phyloP scores from a whole-genome alignment of 495 filamentous ascomycete species.

The Thermochaetoides thermophila region DNA sequence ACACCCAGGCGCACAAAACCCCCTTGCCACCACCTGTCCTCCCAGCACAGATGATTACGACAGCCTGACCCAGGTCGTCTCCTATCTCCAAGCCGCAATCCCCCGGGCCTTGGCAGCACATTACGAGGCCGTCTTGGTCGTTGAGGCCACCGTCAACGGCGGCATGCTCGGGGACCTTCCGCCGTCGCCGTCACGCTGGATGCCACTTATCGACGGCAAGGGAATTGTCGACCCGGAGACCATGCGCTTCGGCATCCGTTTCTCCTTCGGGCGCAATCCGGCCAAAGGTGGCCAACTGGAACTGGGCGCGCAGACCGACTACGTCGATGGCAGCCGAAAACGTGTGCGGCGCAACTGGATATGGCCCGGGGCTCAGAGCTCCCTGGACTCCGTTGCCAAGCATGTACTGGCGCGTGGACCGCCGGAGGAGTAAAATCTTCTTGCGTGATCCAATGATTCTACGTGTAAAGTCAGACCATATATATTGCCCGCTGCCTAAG shows the following conservation, averaged over 20 bases:
- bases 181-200: no score
- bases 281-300: conserved; percentile 1
- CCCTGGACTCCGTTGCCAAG: conserved; percentile 4
- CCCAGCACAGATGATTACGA: conserved; percentile 9
- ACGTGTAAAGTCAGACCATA: no score
- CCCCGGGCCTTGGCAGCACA: conserved; percentile 13
- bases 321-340: neutral
- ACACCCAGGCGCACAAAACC: conserved; percentile 5
- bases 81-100: conserved; percentile 13
- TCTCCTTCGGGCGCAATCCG: conserved; percentile 3
- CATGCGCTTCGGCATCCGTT: conserved; percentile 8
- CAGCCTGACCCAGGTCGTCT: conserved; percentile 6
- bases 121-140: conserved; percentile 2
- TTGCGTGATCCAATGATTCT: no score
- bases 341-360: conserved; percentile 6
- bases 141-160: neutral
- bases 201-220: no score
- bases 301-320: conserved; percentile 1
- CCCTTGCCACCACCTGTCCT: conserved; percentile 3
- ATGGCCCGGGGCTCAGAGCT: conserved; percentile 2
- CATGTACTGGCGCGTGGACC: conserved; percentile 4
- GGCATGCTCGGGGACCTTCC: neutral
- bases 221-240: conserved; percentile 10
- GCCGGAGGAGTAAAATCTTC: neutral
- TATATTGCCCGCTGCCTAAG: no score